Base-by-base conservation (phyloP, 768 basidiomycete genomes). In the Cubamyces lactineus region DNA sequence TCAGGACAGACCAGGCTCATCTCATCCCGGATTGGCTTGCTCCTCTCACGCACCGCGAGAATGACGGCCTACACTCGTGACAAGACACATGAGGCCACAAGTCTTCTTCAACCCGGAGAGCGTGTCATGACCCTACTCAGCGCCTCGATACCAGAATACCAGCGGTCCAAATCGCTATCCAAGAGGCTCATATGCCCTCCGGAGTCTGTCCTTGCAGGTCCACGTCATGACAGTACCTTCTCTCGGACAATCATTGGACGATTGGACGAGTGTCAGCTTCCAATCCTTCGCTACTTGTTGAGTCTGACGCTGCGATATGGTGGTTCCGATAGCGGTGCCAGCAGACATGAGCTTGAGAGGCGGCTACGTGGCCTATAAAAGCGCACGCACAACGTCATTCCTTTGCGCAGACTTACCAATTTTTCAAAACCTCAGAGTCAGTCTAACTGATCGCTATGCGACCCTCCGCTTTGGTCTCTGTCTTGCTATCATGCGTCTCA, bases 401-500 rank as follows among this genome's bases (percentile, higher is more conserved):
- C 34, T 34, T 9, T 5, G 34, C 34, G 34, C 11, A 19, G 45
- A 21, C 45, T 46, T 4, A 19, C 9, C 17, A 21, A 1, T 24
- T 4, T 11, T 9, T 46, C 19, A 21, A 24, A 21, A 19, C 23
- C 45, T 21, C 45, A 19, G 9, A 70, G 41, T 55, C 69, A 45
- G 19, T 34, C 34, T 5, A 7, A 11, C 34, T 9, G 9, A 34
- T 7, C 8, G 42, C n/a, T 43, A 56, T 34, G 54, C 19, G 28
- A 15, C 24, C 12, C 11, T 38, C 7, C 43, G 23, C 9, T 1
- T 4, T 28, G 45, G 54, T 70, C 28, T 59, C 74, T 63, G 66
- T 65, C 61, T 48, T 76, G 43, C 57, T 78, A 30, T 67, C 77
- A 46, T 66, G 70, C 42, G 64, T 71, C 5, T 28, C 60, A 47